Base-by-base conservation (phyloP, 177 flowering plant species). In the Vitis hybrid region DNA sequence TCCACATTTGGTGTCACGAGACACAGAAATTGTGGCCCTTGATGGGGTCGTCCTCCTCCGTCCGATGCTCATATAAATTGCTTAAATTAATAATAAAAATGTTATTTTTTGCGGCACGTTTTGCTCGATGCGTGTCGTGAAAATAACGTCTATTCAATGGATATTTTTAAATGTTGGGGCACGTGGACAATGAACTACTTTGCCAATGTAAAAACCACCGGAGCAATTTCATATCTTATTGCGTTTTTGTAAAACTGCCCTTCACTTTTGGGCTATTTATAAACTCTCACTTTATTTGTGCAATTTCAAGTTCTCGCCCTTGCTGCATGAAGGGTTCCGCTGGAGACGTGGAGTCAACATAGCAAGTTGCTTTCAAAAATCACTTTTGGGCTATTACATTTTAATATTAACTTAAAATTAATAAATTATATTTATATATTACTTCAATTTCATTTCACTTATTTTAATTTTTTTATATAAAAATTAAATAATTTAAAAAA, bases 51-150 rank as follows among this genome's bases (percentile, higher is more conserved):
- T 8, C 55, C 26, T 2, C 7, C n/a, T 60, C 39, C 14, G 15
- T 30, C 39, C 32, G 14, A 64, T 65, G 65, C 12, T 1, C 4
- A 55, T n/a, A 18, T 1, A 7, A 59, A 70, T 56, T 70, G 21
- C 58, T 21, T 55, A 57, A 72, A 50, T 11, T 17, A 50, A 45
- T 59, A 15, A 72, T 65, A 58, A 59, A 11, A 18, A 57, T 12
- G 21, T 6, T 18, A 19, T 7, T 57, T 23, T 39, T 69, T 60
- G 66, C 4, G 58, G 62, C 78, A 75, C 78, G 78, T 75, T 75
- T 75, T 70, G 70, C 73, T 70, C 21, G 74, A 75, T 65, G 63
- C 62, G 62, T 75, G 60, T 39, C 66, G 57, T 60, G 65, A 51
- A 60, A 70, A 70, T 26, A 51, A 65, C 61, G 65, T 64, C 17